phyloP scores from a whole-genome alignment of 192 early-diverging fungal species.

The Umbelopsis isabellina region DNA sequence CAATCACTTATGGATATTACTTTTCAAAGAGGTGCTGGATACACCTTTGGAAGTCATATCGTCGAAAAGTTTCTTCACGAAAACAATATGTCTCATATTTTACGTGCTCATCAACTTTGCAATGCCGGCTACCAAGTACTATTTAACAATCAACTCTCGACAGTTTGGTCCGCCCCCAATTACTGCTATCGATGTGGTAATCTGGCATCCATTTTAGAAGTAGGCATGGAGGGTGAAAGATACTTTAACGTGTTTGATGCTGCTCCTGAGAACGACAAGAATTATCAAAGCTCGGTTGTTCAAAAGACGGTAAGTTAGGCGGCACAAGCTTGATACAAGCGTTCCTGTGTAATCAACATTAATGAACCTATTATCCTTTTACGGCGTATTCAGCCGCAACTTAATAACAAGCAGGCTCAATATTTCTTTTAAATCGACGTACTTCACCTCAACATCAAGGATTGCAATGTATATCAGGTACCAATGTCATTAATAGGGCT shows the following conservation, averaged over 20 bases:
- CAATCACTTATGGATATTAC: not conserved
- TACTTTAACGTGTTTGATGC: slow-evolving; percentile 91
- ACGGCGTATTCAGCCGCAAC: not conserved
- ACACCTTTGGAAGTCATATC: slow-evolving; percentile 81
- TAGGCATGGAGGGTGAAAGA: slow-evolving; percentile 71
- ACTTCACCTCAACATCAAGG: no score
- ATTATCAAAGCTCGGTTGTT: not conserved
- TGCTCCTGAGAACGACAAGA: slow-evolving; percentile 77
- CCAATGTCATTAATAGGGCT: not conserved
- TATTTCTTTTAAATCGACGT: slow-evolving; percentile 8
- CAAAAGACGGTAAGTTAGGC: slow-evolving; percentile 4
- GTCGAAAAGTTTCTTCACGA: slow-evolving; percentile 78
- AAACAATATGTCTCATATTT: slow-evolving; percentile 80
- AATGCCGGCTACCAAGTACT: slow-evolving; percentile 86
- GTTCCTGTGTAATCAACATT: no score
- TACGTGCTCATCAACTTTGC: slow-evolving; percentile 87
- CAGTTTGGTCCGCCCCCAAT: slow-evolving; percentile 87
- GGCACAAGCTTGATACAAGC: no score
- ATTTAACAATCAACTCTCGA: slow-evolving; percentile 83
- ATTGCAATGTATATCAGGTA: no score
- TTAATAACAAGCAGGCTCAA: slow-evolving; percentile 11
- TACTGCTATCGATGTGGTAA: slow-evolving; percentile 92
- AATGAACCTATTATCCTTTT: not conserved
- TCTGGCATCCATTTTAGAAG: slow-evolving; percentile 81
- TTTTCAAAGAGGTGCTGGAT: slow-evolving; percentile 76